Base-by-base conservation (phyloP, 2,329 filamentous ascomycete species). In the Geosmithia morbida region DNA sequence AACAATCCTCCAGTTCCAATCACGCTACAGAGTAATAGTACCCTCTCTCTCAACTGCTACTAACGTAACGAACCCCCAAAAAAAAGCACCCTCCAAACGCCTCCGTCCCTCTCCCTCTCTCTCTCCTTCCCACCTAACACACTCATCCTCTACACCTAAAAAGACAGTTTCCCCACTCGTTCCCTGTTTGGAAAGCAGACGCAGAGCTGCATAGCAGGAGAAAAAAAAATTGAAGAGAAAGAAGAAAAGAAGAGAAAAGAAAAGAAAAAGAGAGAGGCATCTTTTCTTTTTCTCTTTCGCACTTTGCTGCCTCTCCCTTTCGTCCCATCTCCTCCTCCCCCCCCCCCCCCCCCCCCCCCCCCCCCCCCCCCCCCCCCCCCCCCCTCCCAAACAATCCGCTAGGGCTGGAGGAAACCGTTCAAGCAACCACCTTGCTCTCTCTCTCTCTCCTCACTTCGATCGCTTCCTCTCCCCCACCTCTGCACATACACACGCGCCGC, bases 401-500 rank as follows among this genome's bases (percentile, higher is more conserved):
- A n/a, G 4, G 41, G 26, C 30, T 37, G 19, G 18, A 26, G 41
- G 18, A 37, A 30, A 43, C 22, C 13, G 26, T 29, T 37, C 14
- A 26, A 26, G n/a, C n/a, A 49, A 19, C 33, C 6, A 29, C 46
- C 43, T 45, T 46, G 41, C 30, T 29, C 44, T 49, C 22, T 26
- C 49, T 10, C 20, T 37, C 6, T 20, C 26, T 46, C 18, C 37
- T 18, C 41, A 30, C 43, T 41, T 33, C 20, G 14, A 17, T 47
- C 33, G 17, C 54, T 54, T 26, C 8, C 22, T 26, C 8, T 8
- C 22, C 8, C 55, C 57, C 56, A 59, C 55, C 54, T 58, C 58
- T 54, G 56, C 53, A 54, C 53, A 56, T 56, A 59, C 56, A 56
- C 61, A 63, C 33, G 33, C 59, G 46, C 53, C 57, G 51, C 52